These are phyloP conservation scores for Pharus latifolius DNA, from an alignment of 176 grass and related monocot species.

Conservation along the genomic window DNA sequence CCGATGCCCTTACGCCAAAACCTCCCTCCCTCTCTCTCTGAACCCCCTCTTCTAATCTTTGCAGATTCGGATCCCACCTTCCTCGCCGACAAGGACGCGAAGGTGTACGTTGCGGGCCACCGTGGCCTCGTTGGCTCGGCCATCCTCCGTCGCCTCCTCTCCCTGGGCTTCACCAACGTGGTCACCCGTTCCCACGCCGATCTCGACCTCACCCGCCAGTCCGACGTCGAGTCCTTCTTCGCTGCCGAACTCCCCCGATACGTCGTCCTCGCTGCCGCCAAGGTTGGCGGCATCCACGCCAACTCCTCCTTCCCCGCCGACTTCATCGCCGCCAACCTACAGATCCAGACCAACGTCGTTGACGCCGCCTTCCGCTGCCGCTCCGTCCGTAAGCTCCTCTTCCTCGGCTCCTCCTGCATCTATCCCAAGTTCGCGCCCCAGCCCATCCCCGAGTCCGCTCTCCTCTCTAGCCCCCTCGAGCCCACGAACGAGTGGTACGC, in stretches of 20 bases:
- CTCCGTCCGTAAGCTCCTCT: slow-evolving; percentile 36
- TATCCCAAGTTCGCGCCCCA: slow-evolving; percentile 41
- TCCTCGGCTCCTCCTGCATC: slow-evolving; percentile 44
- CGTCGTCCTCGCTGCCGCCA: slow-evolving; percentile 41
- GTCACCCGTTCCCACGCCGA: slow-evolving; percentile 21
- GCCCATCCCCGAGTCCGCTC: slow-evolving; percentile 35
- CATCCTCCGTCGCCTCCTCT: slow-evolving; percentile 17
- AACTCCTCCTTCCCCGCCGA: slow-evolving; percentile 38
- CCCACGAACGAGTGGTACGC: slow-evolving; percentile 50
- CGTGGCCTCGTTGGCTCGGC: slow-evolving; percentile 35
- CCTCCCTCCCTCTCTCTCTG: neutral
- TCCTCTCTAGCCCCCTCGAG: slow-evolving; percentile 45
- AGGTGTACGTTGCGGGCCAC: slow-evolving; percentile 33
- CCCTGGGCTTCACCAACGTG: slow-evolving; percentile 32
- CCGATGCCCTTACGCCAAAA: neutral
- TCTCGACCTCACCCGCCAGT: slow-evolving; percentile 43
- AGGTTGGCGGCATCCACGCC: slow-evolving; percentile 42
- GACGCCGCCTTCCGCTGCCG: slow-evolving; percentile 32
- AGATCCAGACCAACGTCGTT: slow-evolving; percentile 46
- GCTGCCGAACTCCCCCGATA: slow-evolving; percentile 24
- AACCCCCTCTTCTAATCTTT: too few species aligned
- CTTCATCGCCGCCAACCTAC: slow-evolving; percentile 40
- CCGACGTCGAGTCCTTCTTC: slow-evolving; percentile 44
- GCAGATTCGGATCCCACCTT: slow-evolving; percentile 2
- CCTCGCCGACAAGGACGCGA: slow-evolving; percentile 26